These are phyloP conservation scores for Aegilops sharonensis DNA, from an alignment of 176 grass and related monocot species.

Conservation along the genomic window DNA sequence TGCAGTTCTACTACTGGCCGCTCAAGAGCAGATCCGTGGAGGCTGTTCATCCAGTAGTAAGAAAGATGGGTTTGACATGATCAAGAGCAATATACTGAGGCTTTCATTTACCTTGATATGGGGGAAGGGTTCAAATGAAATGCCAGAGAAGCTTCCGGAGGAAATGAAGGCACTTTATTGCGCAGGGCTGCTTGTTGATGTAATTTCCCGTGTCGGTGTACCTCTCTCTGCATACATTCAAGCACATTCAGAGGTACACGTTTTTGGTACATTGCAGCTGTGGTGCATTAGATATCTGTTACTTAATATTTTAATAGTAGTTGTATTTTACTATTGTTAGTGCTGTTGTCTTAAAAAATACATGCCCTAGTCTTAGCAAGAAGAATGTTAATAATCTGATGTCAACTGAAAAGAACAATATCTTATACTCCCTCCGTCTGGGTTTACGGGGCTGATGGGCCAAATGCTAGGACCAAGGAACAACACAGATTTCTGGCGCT, in stretches of 20 bases:
- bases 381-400: background rate
- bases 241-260: conserved; percentile 10
- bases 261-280: background rate
- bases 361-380: background rate
- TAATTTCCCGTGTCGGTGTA: conserved; percentile 18
- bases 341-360: background rate
- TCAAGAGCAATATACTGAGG: background rate
- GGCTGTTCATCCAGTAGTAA: background rate
- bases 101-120: background rate
- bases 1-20: background rate
- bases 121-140: background rate
- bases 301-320: background rate
- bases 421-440: background rate
- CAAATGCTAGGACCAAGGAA: background rate
- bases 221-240: conserved; percentile 26
- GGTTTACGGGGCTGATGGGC: background rate
- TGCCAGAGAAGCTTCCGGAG: background rate
- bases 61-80: background rate
- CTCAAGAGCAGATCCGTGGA: background rate
- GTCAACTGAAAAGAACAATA: background rate
- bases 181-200: conserved; percentile 3
- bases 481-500: background rate
- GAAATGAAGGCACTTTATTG: background rate
- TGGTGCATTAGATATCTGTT: background rate
- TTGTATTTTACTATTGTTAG: too few relatives aligned